Conservation (phyloP, 768 basidiomycete genomes). For the Rhodosporidiobolus odoratus region DNA sequence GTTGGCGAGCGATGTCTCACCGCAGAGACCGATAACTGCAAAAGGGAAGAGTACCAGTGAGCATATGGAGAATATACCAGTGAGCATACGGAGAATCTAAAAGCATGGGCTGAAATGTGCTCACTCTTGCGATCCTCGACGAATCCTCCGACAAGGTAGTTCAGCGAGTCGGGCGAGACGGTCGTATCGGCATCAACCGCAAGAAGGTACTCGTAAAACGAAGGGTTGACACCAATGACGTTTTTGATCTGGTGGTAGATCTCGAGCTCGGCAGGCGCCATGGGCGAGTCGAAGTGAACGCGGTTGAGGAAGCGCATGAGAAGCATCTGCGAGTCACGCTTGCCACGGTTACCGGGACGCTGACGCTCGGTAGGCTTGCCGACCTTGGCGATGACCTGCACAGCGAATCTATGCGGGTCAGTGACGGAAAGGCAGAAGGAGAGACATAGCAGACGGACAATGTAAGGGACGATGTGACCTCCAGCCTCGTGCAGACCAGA, state of each 20-base stretch:
- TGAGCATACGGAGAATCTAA: no score
- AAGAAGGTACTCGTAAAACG: conserved; percentile 84
- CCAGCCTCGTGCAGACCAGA: conserved; percentile 89
- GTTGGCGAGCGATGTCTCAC: conserved; percentile 88
- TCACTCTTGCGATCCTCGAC: conserved; percentile 35
- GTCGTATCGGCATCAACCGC: conserved; percentile 93
- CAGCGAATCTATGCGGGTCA: not conserved
- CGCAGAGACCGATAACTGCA: conserved; percentile 71
- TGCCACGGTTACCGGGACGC: conserved; percentile 93
- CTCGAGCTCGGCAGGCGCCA: conserved; percentile 95
- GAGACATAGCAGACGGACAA: conserved; percentile 51
- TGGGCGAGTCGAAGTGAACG: conserved; percentile 93
- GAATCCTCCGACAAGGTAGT: conserved; percentile 80
- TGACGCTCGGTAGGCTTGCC: conserved; percentile 91
- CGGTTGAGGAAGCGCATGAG: conserved; percentile 98
- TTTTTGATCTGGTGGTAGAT: conserved; percentile 99
- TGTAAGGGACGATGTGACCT: conserved; percentile 92
- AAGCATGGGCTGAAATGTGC: no score
- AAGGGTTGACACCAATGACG: conserved; percentile 96
- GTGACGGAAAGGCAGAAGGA: not conserved
- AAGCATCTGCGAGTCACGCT: conserved; percentile 94
- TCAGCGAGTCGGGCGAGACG: conserved; percentile 78
- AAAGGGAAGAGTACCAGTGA: not conserved
- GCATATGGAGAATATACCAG: not conserved
- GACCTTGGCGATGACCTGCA: conserved; percentile 68